Base-by-base conservation (phyloP, 2,329 filamentous ascomycete genomes). In the Bipolaris cookei region DNA sequence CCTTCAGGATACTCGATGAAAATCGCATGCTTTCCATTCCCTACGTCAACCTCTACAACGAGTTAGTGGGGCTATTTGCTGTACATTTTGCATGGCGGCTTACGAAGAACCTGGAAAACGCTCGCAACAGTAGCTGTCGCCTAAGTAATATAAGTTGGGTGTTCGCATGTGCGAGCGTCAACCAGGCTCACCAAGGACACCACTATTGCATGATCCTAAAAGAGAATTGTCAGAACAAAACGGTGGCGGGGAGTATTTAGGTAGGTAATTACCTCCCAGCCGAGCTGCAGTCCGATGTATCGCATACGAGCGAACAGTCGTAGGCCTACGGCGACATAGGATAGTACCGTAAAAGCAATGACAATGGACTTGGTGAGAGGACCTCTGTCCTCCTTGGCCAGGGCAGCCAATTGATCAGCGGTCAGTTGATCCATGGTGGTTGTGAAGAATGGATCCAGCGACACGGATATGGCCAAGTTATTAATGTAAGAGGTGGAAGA, bases 11-110 rank as follows among this genome's bases (percentile, higher is more conserved):
- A 64, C 11, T 56, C 11, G 3, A 73, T 25, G n/a, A 70, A 65
- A 4, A 69, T 52, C 0, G 55, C 34, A 41, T 72, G 70, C 44
- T 61, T 69, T 21, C 70, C 70, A 25, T 58, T 67, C 2, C 68
- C 69, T 18, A 58, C 61, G 10, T 61, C 20, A 2, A 51, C 57
- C 46, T 71, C 69, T 71, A 37, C 16, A 6, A 11, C 4, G 4
- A 10, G 37, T 69, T 23, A 67, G 44, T 6, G 25, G 3, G 4
- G 16, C 18, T 8, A 34, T 23, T 11, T 8, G 1, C 13, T n/a
- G 16, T 18, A 6, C 1, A 4, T 14, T 21, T 23, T 6, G 4
- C 3, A 2, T 30, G 1, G 18, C 10, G 5, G 56, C 65, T 50
- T 63, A 69, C 67, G 62, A 20, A 67, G 35, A 13, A 70, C 20